Conservation (phyloP, 1,284 basidiomycete genomes). For the Stereum hirsutum region DNA sequence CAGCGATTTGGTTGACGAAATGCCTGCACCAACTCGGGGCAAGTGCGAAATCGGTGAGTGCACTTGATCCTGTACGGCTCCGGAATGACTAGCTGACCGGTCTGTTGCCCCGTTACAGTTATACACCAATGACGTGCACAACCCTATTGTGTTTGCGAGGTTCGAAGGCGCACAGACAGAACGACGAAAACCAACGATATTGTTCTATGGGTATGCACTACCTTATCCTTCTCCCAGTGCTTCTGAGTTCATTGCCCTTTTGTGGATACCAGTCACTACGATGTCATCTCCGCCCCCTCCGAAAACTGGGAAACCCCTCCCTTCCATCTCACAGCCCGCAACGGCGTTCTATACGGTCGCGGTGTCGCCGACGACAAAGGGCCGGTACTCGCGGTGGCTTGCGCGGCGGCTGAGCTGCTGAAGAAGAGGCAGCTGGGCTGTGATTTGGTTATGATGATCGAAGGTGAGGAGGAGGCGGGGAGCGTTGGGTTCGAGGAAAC, state of each 20-base stretch:
- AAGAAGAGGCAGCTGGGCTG: conserved; percentile 67
- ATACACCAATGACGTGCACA: conserved; percentile 53
- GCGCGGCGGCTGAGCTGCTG: conserved; percentile 78
- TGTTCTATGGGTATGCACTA: conserved; percentile 73
- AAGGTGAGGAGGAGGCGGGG: conserved; percentile 95
- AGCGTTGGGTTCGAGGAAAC: conserved; percentile 78
- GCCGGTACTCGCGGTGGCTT: conserved; percentile 87
- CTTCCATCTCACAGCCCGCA: conserved; percentile 74
- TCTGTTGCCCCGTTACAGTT: conserved; percentile 35
- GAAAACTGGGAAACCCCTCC: conserved; percentile 82
- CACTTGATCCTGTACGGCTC: not conserved
- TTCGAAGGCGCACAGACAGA: conserved; percentile 61
- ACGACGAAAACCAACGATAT: conserved; percentile 55
- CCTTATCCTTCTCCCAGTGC: not conserved
- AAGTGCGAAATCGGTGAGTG: conserved; percentile 58
- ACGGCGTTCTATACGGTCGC: conserved; percentile 92
- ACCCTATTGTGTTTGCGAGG: conserved; percentile 81
- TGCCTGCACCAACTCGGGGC: conserved; percentile 83
- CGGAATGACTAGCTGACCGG: no score
- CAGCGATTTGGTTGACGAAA: conserved; percentile 85
- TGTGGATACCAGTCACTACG: conserved; percentile 63
- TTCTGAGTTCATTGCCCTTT: not conserved
- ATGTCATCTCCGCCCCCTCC: conserved; percentile 75
- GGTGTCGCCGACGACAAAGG: conserved; percentile 93
- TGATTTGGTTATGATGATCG: conserved; percentile 87